Evolutionary conservation across 495 filamentous ascomycete species (phyloP), one percentile per base, ranked within the genome.

Genomic region (Penicillium verhagenii): DNA sequence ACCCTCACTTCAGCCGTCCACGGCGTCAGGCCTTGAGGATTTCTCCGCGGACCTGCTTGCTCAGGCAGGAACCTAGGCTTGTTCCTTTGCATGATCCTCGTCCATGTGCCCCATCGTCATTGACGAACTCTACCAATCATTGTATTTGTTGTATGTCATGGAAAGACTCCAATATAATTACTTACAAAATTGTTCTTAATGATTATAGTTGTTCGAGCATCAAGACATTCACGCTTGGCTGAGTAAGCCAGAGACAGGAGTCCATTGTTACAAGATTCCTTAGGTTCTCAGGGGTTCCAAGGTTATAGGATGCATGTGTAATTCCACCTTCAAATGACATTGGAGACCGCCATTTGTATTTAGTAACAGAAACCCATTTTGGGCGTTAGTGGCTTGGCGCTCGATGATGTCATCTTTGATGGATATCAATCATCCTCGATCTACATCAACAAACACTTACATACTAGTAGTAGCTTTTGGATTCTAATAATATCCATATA

Each of bases 351-450:
- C n/a, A 45, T 70, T 71, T 69, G 58, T 26, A 58, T 76, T 71
- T 65, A 55, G 73, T 76, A 76, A 76, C 58, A 68, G 63, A 72
- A 74, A 75, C 44, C 57, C 71, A 58, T 43, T 9, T 47, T 63
- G 21, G 23, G 70, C 52, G 23, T 58, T 71, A 70, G 70, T 35
- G 56, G 49, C 52, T 63, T 56, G 60, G 50, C 50, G 33, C 33
- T 25, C 9, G 52, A 53, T 60, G 50, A 61, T 57, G 50, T 60
- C 59, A 48, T 44, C 29, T 19, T 1, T 28, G 6, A 6, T 5
- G 14, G 4, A 4, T 38, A 18, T 26, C 5, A 14, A 52, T 47
- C 51, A 44, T 43, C 42, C 38, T 21, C n/a, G 29, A 6, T 37
- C 37, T 31, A 47, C 20, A 46, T 9, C 19, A n/a, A 10, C n/a